Base-by-base conservation (phyloP, 2,329 filamentous ascomycete species). In the Exophiala aquamarina region DNA sequence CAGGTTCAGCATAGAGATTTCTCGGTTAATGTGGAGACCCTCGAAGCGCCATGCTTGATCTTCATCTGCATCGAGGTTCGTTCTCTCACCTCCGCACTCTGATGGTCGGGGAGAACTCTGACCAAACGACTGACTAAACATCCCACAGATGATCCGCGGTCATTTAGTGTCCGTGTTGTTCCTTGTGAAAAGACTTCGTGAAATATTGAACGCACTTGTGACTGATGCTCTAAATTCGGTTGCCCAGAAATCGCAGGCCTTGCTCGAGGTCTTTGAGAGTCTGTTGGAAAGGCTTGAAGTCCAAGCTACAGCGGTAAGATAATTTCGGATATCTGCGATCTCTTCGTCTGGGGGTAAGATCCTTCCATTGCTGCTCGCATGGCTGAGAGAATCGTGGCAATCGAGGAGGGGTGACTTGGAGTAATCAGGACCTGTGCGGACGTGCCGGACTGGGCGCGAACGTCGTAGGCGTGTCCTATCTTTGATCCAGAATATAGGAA, bases 301-400 rank as follows among this genome's bases (percentile, higher is more conserved):
- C 1, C 42, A 45, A 26, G 20, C 35, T 19, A 15, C 38, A 5
- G 33, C 9, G n/a, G 42, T 45, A 34, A 34, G 40, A 3, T 26
- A 11, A 14, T 38, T 58, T 26, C 21, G 32, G 34, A 18, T 18
- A 20, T 26, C 23, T 26, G 6, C 23, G 23, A 11, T 47, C 45
- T n/a, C 43, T 43, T 11, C 50, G 58, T 4, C 56, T 59, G 38
- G 59, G 61, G 50, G 59, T 59, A 49, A 31, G 57, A 60, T 28
- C 57, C 57, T 17, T 19, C 51, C 4, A 31, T 59, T 8, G 54
- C 54, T 23, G 57, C 58, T 4, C 37, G 46, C 2, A 45, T 59
- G 2, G 59, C 59, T 1, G 55, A 61, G 18, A 55, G 55, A 19
- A 49, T 59, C 9, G 50, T 61, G 13, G 47, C 53, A 6, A 56